phyloP scores from a whole-genome alignment of 1,139 yeast species.

The Kurtzmaniella quercitrusa region DNA sequence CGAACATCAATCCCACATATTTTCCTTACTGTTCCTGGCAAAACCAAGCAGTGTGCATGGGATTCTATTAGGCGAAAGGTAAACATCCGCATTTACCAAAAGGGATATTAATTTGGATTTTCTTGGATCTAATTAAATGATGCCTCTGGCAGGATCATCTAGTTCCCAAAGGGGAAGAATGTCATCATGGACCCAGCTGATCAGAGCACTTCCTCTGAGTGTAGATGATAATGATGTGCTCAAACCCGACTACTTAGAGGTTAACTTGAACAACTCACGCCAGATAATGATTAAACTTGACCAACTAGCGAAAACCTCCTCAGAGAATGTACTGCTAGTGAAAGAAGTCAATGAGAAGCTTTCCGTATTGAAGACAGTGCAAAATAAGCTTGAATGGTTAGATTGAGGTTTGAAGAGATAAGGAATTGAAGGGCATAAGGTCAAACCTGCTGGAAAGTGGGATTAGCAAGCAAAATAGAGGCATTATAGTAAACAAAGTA shows the following conservation, averaged over 20 bases:
- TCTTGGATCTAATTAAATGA: not conserved
- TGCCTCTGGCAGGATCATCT: not conserved
- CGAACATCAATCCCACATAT: not conserved
- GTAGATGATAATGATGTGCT: slow-evolving; percentile 35
- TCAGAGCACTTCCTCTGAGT: slow-evolving; percentile 38
- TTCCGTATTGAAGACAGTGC: slow-evolving; percentile 22
- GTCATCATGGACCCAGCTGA: slow-evolving; percentile 24
- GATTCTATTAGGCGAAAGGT: not conserved
- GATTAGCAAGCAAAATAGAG: too few species aligned
- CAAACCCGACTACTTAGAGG: slow-evolving; percentile 42
- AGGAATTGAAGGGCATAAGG: too few species aligned
- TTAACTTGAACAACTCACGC: slow-evolving; percentile 41
- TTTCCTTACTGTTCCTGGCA: not conserved
- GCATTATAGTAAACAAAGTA: too few species aligned
- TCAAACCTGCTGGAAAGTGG: too few species aligned
- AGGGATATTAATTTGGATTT: not conserved
- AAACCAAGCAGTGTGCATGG: not conserved
- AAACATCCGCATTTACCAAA: not conserved
- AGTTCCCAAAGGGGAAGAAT: not conserved
- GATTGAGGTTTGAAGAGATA: slow-evolving; percentile 5
- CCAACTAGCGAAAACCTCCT: slow-evolving; percentile 19
- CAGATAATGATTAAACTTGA: slow-evolving; percentile 32
- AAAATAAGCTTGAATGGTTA: slow-evolving; percentile 29
- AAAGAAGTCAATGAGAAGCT: slow-evolving; percentile 26
- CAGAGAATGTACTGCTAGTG: slow-evolving; percentile 15